phyloP scores from a whole-genome alignment of 352 stramenopile genomes.

The Pythium monospermum region DNA sequence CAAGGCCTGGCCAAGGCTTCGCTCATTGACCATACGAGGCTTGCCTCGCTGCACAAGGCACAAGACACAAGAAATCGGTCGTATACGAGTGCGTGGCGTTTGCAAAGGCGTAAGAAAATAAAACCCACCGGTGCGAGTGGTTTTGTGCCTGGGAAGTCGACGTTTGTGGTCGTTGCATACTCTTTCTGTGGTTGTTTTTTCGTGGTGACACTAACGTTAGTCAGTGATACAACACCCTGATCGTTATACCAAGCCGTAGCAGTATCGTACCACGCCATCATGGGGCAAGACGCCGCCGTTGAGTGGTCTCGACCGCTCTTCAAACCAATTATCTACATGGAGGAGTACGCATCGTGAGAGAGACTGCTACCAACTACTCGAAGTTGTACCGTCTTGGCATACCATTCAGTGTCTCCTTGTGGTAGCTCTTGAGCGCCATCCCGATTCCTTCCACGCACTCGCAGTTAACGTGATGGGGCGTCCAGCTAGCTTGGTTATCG shows the following conservation, averaged over 20 bases:
- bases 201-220: neutral
- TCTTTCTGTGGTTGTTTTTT: conserved; percentile 37
- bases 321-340: conserved; percentile 84
- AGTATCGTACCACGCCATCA: conserved; percentile 42
- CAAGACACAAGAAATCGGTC: neutral
- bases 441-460: too few species aligned
- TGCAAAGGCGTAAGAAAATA: neutral
- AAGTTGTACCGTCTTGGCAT: neutral
- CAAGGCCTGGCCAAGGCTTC: conserved; percentile 51
- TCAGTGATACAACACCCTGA: too few species aligned
- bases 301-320: conserved; percentile 57
- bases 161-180: conserved; percentile 46
- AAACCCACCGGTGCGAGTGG: conserved; percentile 27
- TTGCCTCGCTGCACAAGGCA: conserved; percentile 27
- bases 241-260: too few species aligned
- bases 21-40: conserved; percentile 52
- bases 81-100: neutral
- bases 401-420: conserved; percentile 76
- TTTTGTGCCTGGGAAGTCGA: conserved; percentile 45
- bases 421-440: conserved; percentile 80
- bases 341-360: too few species aligned
- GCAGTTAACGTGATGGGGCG: too few species aligned
- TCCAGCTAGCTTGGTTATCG: too few species aligned
- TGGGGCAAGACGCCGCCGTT: conserved; percentile 55
- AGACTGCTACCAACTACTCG: too few species aligned